Base-by-base conservation (phyloP, 2,329 filamentous ascomycete genomes). In the Alternaria panax region DNA sequence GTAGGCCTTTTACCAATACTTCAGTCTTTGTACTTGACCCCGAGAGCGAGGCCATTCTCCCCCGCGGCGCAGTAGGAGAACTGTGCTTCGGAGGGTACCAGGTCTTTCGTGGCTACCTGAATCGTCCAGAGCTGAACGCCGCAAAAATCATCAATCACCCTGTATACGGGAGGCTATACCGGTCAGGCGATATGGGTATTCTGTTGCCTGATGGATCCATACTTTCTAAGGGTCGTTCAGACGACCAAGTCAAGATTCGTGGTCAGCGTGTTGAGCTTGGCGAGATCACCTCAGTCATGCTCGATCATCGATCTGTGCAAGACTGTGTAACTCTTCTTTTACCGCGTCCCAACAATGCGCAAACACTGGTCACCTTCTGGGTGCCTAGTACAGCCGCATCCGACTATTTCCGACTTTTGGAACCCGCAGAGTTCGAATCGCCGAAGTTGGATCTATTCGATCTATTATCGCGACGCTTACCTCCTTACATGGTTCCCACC, bases 41-140 rank as follows among this genome's bases (percentile, higher is more conserved):
- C 4, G 51, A 51, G 0, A 72, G 62, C 18, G 54, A 72, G 11
- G 47, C 55, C 4, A 70, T 87, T 1, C 79, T 93, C 0, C 92
- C 92, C 0, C 75, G 86, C 7, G 92, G 92, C 3, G 90, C 87
- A 63, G 81, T 92, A 16, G 93, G 93, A 11, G 93, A 97, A 74
- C 83, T 96, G 7, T 96, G 91, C 70, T 95, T 96, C 74, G 92
- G 92, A 14, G 93, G 93, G 11, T 87, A 91, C 48, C 93, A 97
- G 77, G 87, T 97, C 5, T 86, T 83, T 41, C 82, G 85, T 38
- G 92, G 92, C 1, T 96, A 94, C 70, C 82, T 95, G 27, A 87
- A 89, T 57, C 82, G 85, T 75, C 83, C 86, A 0, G 82, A 85
- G 4, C 78, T 91, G 40, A 92, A 90, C 0, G 76, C 80, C 0